Base-by-base conservation (phyloP, 208 protist genomes). In the Plasmodiophora brassicae region DNA sequence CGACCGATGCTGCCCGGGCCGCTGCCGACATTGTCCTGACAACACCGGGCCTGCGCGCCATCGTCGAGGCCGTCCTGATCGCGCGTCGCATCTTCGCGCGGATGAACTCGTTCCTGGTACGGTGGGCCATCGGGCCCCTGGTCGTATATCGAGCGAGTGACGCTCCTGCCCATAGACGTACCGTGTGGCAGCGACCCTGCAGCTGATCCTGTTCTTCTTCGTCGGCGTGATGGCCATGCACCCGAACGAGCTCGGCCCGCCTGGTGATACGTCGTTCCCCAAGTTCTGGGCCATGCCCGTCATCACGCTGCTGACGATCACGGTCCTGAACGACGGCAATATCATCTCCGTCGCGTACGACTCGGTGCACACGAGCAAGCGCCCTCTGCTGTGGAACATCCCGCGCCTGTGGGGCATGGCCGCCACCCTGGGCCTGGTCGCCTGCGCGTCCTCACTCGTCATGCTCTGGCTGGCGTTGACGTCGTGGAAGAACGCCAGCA, bases 21-120 rank as follows among this genome's bases (percentile, higher is more conserved):
- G 96, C 32, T 14, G 92, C 96, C 20, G 96, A 98, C 90, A 97
- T 98, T 92, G 96, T 98, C 54, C 90, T 98, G 46, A 96, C 95
- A 0, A 91, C 93, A 65, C 93, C 94, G 35, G 71, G 71, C 25
- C 71, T 84, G 25, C 25, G 14, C 71, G 71, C 43, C 20, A 84
- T 84, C 28, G 43, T 84, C n/a, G 71, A 84, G 32, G 71, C 71
- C 43, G 43, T 84, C 32, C 92, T 96, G 54, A 92, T 94, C 41
- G 92, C 93, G 1, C 93, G 96, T 85, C 96, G 95, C 88, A 97
- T 98, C 78, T 98, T 97, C 93, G 95, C 96, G 92, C 93, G 96
- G n/a, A n/a, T n/a, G n/a, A n/a, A n/a, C n/a, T 60, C 50, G 50
- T 60, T 60, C n/a, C 50, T 60, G 22, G 20, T n/a, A n/a, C 50